phyloP scores from a whole-genome alignment of 495 filamentous ascomycete species.

The Aspergillus sclerotioniger region DNA sequence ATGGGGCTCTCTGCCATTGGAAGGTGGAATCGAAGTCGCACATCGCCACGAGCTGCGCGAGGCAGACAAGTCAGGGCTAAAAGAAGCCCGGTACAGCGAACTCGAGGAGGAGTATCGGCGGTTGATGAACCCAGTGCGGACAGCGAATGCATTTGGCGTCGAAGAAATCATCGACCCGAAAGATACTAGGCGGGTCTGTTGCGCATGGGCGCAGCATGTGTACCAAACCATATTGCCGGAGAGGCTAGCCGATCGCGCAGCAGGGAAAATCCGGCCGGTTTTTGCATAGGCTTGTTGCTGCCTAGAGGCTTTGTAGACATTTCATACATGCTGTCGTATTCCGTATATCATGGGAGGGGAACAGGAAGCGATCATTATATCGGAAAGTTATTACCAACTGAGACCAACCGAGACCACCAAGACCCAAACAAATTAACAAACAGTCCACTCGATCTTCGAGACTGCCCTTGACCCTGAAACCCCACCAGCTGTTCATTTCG shows the following conservation, averaged over 20 bases:
- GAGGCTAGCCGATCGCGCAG: conserved; percentile 47
- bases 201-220: conserved; percentile 53
- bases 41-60: conserved; percentile 58
- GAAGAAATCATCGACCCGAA: conserved; percentile 65
- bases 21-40: conserved; percentile 61
- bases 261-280: conserved; percentile 50
- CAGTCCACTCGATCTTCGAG: too few relatives aligned
- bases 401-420: too few relatives aligned
- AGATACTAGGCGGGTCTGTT: conserved; percentile 51
- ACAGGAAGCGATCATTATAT: too few relatives aligned
- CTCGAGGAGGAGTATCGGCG: conserved; percentile 57
- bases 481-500: too few relatives aligned
- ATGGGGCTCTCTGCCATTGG: conserved; percentile 59
- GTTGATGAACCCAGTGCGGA: conserved; percentile 63
- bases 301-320: not conserved
- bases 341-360: too few relatives aligned
- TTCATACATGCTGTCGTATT: not conserved
- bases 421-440: too few relatives aligned
- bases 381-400: too few relatives aligned
- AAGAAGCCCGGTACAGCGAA: conserved; percentile 50
- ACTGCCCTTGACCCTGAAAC: too few relatives aligned
- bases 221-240: conserved; percentile 50
- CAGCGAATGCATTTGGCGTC: conserved; percentile 61
- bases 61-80: conserved; percentile 48
- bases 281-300: conserved; percentile 35